Evolutionary conservation across 371 early-diverging fungal species (phyloP).

Genomic region (Mucor irregularis): DNA sequence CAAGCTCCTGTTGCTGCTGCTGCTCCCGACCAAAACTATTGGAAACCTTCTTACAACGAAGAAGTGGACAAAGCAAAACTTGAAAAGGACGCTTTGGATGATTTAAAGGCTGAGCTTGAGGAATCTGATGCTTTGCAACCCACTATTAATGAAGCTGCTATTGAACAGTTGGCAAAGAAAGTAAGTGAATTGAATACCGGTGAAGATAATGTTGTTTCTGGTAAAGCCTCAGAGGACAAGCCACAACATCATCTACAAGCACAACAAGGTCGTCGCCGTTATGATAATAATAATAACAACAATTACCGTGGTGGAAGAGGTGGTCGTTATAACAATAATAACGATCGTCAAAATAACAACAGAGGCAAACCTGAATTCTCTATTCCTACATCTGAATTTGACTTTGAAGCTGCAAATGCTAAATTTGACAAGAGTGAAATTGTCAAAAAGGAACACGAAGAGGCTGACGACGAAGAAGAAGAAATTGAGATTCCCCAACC

Average conservation of each 20-base stretch:
- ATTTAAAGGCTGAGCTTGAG: slow-evolving; percentile 26
- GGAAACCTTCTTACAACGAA: slow-evolving; percentile 9
- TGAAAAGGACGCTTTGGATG: slow-evolving; percentile 25
- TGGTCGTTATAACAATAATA: slow-evolving; percentile 30
- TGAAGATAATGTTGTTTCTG: slow-evolving; percentile 13
- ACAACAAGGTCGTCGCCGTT: slow-evolving; percentile 12
- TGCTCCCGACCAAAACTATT: slow-evolving; percentile 9
- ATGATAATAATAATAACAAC: slow-evolving; percentile 25
- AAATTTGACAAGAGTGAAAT: slow-evolving; percentile 88
- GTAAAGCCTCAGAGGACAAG: slow-evolving; percentile 3
- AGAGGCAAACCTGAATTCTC: slow-evolving; percentile 49
- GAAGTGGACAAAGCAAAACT: slow-evolving; percentile 9
- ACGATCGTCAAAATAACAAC: slow-evolving; percentile 22
- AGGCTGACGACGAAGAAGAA: slow-evolving; percentile 37
- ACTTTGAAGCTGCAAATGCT: slow-evolving; percentile 92
- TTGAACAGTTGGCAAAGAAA: slow-evolving; percentile 59
- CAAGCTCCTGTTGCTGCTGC: slow-evolving; percentile 19
- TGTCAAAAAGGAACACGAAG: slow-evolving; percentile 47
- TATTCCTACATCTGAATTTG: slow-evolving; percentile 89
- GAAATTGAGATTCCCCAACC: slow-evolving; percentile 54
- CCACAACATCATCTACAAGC: slow-evolving; percentile 3
- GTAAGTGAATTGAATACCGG: slow-evolving; percentile 52
- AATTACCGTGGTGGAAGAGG: slow-evolving; percentile 23
- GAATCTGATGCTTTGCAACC: slow-evolving; percentile 31
- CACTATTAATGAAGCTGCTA: slow-evolving; percentile 45